Conservation (phyloP, 2,329 filamentous ascomycete species). For the Alternaria solani region DNA sequence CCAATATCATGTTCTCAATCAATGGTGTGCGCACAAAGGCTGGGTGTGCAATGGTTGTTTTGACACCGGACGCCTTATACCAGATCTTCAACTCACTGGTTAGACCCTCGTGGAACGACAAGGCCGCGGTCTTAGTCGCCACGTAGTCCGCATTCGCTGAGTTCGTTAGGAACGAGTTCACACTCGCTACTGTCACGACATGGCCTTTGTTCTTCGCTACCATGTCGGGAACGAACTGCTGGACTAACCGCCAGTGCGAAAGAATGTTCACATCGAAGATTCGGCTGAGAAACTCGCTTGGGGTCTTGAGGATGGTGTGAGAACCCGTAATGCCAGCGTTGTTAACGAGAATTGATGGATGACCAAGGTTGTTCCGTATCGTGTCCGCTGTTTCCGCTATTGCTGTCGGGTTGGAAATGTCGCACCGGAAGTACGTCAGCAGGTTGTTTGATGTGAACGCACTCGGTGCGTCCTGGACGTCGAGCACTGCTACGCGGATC, state of each 20-base stretch:
- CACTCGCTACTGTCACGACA: conserved; percentile 29
- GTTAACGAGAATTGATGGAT: conserved; percentile 26
- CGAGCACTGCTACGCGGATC: conserved; percentile 24
- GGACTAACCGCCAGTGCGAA: conserved; percentile 24
- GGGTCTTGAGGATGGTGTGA: conserved; percentile 18
- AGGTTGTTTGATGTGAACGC: conserved; percentile 15
- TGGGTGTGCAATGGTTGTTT: conserved; percentile 42
- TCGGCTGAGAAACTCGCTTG: conserved; percentile 7
- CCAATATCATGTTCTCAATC: conserved; percentile 31
- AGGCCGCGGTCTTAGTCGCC: conserved; percentile 23
- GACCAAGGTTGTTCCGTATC: conserved; percentile 19
- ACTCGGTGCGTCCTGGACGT: conserved; percentile 17
- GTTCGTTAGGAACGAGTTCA: conserved; percentile 21
- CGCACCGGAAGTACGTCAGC: conserved; percentile 25
- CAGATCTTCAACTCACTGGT: conserved; percentile 43
- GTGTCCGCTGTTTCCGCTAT: conserved; percentile 18
- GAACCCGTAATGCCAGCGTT: conserved; percentile 23
- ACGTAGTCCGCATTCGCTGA: conserved; percentile 28
- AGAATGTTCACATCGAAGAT: conserved; percentile 32
- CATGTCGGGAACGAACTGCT: conserved; percentile 33
- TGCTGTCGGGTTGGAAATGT: conserved; percentile 19
- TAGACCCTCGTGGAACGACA: conserved; percentile 37
- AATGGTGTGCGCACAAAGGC: conserved; percentile 48
- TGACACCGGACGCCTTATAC: conserved; percentile 36
- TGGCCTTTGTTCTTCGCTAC: conserved; percentile 30